A percentile compares a stretch with the other conserved stretches of the same genome.
phyloP scores from a whole-genome alignment of 225 moss, liverwort and hornwort species.

The Sphagnum contortum region DNA sequence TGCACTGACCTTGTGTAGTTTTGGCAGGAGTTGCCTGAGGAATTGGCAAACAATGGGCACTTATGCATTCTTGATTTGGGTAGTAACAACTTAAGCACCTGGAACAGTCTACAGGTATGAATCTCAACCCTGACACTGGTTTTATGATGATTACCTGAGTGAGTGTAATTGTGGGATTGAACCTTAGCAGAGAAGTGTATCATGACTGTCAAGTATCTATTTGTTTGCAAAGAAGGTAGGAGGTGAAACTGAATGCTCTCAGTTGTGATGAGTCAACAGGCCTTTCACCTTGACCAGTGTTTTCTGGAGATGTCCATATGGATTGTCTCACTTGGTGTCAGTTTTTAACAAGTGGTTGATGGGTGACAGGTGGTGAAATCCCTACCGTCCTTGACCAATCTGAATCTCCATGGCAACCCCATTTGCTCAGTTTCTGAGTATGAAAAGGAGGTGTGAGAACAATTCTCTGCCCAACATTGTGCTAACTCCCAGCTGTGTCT shows the following conservation, averaged over 20 bases:
- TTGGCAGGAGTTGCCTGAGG: conserved; percentile 69
- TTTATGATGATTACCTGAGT: too few relatives aligned
- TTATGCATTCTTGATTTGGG: conserved; percentile 82
- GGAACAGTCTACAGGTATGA: conserved; percentile 71
- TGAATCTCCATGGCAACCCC: conserved; percentile 74
- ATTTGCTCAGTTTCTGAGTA: conserved; percentile 47
- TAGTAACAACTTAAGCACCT: conserved; percentile 67
- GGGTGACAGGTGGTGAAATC: conserved; percentile 47
- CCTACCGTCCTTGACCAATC: conserved; percentile 59
- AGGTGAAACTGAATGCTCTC: too few relatives aligned
- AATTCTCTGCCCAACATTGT: not conserved
- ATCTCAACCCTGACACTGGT: too few relatives aligned
- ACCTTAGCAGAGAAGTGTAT: too few relatives aligned
- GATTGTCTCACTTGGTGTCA: too few relatives aligned
- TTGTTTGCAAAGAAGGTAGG: conserved; percentile 3
- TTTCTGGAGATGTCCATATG: too few relatives aligned
- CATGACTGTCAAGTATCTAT: conserved; percentile 3
- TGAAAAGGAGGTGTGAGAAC: conserved; percentile 39
- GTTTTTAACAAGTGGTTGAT: not conserved
- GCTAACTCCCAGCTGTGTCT: not conserved
- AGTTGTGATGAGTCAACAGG: too few relatives aligned
- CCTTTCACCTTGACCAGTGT: too few relatives aligned
- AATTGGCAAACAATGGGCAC: conserved; percentile 78
- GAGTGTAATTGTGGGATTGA: too few relatives aligned
- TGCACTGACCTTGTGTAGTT: not conserved